Evolutionary conservation across 129 eudicot genomes (phyloP), one percentile per base, ranked within the genome.

Genomic region (Pittosporum tobira): DNA sequence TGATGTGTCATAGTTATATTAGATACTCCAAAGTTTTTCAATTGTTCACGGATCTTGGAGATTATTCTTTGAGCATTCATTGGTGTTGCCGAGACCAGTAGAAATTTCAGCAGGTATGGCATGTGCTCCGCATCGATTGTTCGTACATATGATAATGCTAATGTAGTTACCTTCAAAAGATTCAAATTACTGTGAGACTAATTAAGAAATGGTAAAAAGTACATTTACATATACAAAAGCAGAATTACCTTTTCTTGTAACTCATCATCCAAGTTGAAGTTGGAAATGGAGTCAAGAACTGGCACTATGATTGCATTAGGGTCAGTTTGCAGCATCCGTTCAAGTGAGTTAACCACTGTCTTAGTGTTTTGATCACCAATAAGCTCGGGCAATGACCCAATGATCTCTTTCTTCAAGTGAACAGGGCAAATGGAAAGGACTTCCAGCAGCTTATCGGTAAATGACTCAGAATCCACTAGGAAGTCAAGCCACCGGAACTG

Each of bases 401-500:
- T 87, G 14, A 87, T 83, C 83, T 87, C 95, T 65, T 60, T 80
- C 77, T 87, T 87, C 73, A 87, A 64, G 63, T 79, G 78, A 68
- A 78, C 76, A 24, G 95, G 95, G 26, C 78, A 87, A 77, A 87
- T 80, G 6, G 88, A 71, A 46, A 87, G 48, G 21, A 83, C 93
- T 68, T 87, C 85, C 12, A 87, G 61, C 55, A 87, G 73, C 64
- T 68, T 83, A 59, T 80, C 80, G 11, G 79, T 79, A 64, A 87
- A 87, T 3, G 76, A 73, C 52, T 77, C 76, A 16, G 81, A 77
- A 62, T 83, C 81, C 28, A 80, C 93, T 24, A 87, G 76, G 49
- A 83, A 87, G 54, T 87, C 95, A 60, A 87, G 95, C 95, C 95
- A 87, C 21, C 88, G 75, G 34, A 87, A 87, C 44, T 87, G 95